Evolutionary conservation across 2,329 filamentous ascomycete genomes (phyloP), one percentile per base, ranked within the genome.

Genomic region (Diaporthe vexans): DNA sequence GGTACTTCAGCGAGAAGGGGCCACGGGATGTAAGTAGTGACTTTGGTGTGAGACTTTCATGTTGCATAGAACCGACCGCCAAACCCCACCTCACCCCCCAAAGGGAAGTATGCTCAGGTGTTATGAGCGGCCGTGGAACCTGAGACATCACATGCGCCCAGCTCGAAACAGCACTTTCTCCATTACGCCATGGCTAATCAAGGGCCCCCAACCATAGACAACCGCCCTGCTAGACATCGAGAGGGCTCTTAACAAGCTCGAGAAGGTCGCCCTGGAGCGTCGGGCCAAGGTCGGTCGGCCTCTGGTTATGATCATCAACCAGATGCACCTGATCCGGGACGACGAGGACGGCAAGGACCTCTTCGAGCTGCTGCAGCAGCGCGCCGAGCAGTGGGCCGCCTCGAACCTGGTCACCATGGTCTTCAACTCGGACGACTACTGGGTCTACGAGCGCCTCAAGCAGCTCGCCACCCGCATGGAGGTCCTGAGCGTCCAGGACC

Each of bases 401-500:
- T 91, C 94, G 26, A 96, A 95, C 77, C 89, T 99, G 11, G 94
- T 97, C 40, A 98, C 97, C 1, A 90, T 95, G 87, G 92, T 99
- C 46, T 95, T 99, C 85, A 98, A 98, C 84, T 95, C 92, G 71
- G 97, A 99, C 83, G 97, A 98, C 81, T 99, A 98, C 84, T 99
- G 97, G 97, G 94, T 99, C 0, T 98, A 98, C 80, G 97, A 99
- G 83, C 91, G 95, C 19, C 86, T 99, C 70, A 98, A 98, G 86
- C 93, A 94, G 81, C 93, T 98, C 74, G 94, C 95, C 4, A 98
- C 95, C 2, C 91, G 97, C 59, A 97, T 99, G 94, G 95, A 98
- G 80, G 94, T 99, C 6, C 92, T 97, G 51, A 91, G 95, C 11
- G 92, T 99, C 56, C 89, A 90, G 6, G 97, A 99, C 82, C 86